Conservation (phyloP, 1,284 basidiomycete species). For the Ceratobasidium sp. region DNA sequence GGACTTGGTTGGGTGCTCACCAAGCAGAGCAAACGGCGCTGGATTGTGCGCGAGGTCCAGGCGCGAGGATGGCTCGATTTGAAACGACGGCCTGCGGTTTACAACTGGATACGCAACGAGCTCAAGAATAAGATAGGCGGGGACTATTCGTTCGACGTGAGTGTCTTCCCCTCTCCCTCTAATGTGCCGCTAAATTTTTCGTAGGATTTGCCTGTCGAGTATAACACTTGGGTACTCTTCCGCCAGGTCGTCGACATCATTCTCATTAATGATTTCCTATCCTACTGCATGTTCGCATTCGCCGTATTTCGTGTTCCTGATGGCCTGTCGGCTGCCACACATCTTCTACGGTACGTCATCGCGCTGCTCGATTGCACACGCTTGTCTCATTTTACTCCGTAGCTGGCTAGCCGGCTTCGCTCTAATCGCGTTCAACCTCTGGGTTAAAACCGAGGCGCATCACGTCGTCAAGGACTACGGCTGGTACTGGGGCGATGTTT, state of each 20-base stretch:
- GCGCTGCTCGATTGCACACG: not conserved
- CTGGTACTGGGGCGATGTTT: slow-evolving; percentile 99
- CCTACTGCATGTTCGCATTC: slow-evolving; percentile 97
- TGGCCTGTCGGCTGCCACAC: slow-evolving; percentile 78
- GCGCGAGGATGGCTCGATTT: slow-evolving; percentile 89
- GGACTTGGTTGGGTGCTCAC: slow-evolving; percentile 95
- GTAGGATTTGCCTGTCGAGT: slow-evolving; percentile 83
- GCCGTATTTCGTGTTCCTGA: slow-evolving; percentile 87
- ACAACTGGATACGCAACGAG: slow-evolving; percentile 88
- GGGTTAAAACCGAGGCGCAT: slow-evolving; percentile 99
- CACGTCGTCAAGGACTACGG: slow-evolving; percentile 93
- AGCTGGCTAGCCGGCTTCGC: slow-evolving; percentile 90
- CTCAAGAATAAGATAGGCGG: slow-evolving; percentile 94
- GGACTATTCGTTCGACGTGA: slow-evolving; percentile 91
- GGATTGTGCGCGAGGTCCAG: slow-evolving; percentile 88
- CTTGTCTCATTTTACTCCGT: slow-evolving; percentile 10
- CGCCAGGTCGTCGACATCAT: slow-evolving; percentile 95
- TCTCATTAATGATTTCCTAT: slow-evolving; percentile 94
- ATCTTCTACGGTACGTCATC: slow-evolving; percentile 75
- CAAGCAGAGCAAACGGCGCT: slow-evolving; percentile 92
- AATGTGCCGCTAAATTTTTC: not conserved
- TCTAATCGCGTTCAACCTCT: slow-evolving; percentile 94
- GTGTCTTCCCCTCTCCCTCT: slow-evolving; percentile 53
- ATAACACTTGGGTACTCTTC: slow-evolving; percentile 93
- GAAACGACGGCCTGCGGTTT: slow-evolving; percentile 70